Evolutionary conservation across 768 basidiomycete genomes (phyloP).

Genomic region (Russula emetica): DNA sequence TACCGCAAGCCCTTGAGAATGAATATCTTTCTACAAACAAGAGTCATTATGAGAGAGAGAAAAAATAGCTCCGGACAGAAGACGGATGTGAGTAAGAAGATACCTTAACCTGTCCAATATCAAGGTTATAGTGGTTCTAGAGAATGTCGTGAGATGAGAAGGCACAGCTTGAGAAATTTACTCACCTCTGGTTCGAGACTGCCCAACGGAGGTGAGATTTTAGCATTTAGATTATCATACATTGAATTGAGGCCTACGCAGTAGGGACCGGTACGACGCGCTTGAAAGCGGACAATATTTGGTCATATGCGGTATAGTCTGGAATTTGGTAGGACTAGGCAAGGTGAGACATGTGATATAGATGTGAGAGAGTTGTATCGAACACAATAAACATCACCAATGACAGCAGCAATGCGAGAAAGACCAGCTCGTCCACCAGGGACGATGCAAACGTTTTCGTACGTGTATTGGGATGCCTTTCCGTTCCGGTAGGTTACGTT

Average conservation of each 20-base stretch:
- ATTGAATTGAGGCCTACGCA: slow-evolving; percentile 47
- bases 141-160: slow-evolving; percentile 36
- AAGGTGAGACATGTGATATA: slow-evolving; percentile 16
- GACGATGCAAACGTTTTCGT: slow-evolving; percentile 91
- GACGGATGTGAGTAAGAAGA: slow-evolving; percentile 5
- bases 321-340: slow-evolving; percentile 81
- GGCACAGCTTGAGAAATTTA: slow-evolving; percentile 19
- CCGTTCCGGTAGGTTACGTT: slow-evolving; percentile 82
- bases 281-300: slow-evolving; percentile 80
- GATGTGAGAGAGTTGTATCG: slow-evolving; percentile 17
- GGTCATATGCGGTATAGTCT: slow-evolving; percentile 87
- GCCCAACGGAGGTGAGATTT: not conserved
- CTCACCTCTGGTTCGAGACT: slow-evolving; percentile 39
- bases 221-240: not conserved
- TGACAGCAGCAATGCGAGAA: slow-evolving; percentile 85
- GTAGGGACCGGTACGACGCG: slow-evolving; percentile 89
- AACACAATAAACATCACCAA: slow-evolving; percentile 85
- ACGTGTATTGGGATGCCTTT: slow-evolving; percentile 81
- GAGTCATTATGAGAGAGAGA: not conserved
- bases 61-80: not conserved
- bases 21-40: slow-evolving; percentile 61
- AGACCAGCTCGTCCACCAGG: slow-evolving; percentile 90
- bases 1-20: slow-evolving; percentile 76
- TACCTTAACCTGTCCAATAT: slow-evolving; percentile 76
- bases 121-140: slow-evolving; percentile 60